Conservation (phyloP, 345 rosid species). For the Euphorbia lathyris region DNA sequence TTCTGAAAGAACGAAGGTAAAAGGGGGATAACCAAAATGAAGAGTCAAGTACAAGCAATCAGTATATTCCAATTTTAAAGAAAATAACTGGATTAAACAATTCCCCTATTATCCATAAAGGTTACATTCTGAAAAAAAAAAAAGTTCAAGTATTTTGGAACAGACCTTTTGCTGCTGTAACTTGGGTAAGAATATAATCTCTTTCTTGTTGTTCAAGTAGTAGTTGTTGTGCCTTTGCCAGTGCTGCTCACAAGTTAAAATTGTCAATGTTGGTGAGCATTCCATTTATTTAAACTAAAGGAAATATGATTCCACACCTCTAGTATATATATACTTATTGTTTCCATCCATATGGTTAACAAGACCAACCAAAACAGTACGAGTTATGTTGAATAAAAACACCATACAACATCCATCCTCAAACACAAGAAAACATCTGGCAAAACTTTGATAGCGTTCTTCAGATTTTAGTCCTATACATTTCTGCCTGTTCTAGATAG, state of each 20-base stretch:
- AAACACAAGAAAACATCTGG: background rate
- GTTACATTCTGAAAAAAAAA: background rate
- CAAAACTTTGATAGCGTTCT: background rate
- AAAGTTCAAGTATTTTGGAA: background rate
- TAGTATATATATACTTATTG: background rate
- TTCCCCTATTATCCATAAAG: background rate
- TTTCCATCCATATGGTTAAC: background rate
- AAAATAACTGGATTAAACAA: background rate
- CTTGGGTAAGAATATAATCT: constrained; percentile 82
- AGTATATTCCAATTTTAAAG: background rate
- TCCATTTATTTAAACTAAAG: background rate
- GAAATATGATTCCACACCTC: background rate
- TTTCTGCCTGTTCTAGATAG: no score
- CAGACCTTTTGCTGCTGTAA: constrained; percentile 81
- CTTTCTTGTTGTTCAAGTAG: constrained; percentile 83
- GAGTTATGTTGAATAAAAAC: background rate
- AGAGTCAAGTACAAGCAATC: background rate
- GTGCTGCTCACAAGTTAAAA: constrained; percentile 52
- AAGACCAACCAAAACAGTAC: background rate
- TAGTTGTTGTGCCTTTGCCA: constrained; percentile 92
- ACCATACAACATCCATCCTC: background rate
- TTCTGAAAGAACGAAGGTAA: background rate
- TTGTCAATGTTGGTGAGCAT: constrained; percentile 15
- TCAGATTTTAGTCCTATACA: background rate
- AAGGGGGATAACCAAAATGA: constrained; percentile 9